phyloP scores from a whole-genome alignment of 2,329 filamentous ascomycete genomes.

The Macrophomina tecta region DNA sequence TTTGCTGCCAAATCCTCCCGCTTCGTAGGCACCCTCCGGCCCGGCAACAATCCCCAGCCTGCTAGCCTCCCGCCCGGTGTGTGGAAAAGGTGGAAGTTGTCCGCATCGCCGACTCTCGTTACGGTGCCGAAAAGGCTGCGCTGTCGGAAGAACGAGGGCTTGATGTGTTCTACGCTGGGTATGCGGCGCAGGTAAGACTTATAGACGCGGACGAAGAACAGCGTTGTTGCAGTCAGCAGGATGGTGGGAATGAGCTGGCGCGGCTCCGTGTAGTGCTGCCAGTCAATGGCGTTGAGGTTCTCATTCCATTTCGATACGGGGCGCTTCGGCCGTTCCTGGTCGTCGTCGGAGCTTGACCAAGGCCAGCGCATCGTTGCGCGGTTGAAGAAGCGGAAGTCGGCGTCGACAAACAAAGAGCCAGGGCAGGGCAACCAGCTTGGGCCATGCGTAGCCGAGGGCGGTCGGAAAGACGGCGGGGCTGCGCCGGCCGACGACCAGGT shows the following conservation, averaged over 20 bases:
- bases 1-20: conserved; percentile 74
- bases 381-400: background rate
- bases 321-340: conserved; percentile 35
- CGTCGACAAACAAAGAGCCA: conserved; percentile 16
- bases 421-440: conserved; percentile 1
- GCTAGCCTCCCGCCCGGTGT: conserved; percentile 86
- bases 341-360: conserved; percentile 43
- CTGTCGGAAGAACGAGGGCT: conserved; percentile 74
- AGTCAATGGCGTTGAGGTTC: conserved; percentile 46
- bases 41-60: conserved; percentile 90
- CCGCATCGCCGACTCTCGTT: conserved; percentile 93
- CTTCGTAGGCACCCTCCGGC: conserved; percentile 71
- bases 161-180: conserved; percentile 76
- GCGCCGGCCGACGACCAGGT: background rate
- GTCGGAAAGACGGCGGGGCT: background rate
- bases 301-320: conserved; percentile 52
- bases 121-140: conserved; percentile 83
- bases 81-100: conserved; percentile 93
- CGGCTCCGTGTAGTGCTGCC: conserved; percentile 62
- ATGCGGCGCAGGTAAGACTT: conserved; percentile 79
- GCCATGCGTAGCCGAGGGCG: conserved; percentile 22
- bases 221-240: conserved; percentile 61
- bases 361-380: conserved; percentile 49
- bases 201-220: conserved; percentile 67
- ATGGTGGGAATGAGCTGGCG: conserved; percentile 61